Percentiles rank a stretch among this genome's conserved stretches.
phyloP scores from a whole-genome alignment of 1,284 basidiomycete species.

The Xerocomus amazonicus region DNA sequence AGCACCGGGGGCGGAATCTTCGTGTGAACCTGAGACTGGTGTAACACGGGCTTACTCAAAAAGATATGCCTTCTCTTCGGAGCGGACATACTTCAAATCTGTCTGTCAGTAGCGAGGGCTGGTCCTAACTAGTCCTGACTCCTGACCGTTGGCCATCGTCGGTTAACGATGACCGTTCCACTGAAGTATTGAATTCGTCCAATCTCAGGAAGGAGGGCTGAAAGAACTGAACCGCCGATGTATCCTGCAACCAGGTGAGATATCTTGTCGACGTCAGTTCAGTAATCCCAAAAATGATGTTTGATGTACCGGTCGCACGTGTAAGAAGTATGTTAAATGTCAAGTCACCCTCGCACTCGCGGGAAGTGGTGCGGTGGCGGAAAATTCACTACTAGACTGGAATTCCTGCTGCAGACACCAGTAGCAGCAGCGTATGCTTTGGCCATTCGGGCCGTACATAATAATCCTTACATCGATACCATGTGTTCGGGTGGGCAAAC shows the following conservation, averaged over 20 bases:
- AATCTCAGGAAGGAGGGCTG: slow-evolving; percentile 39
- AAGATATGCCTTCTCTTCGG: slow-evolving; percentile 34
- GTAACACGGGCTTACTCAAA: slow-evolving; percentile 34
- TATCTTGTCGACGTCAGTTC: not conserved
- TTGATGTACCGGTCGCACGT: slow-evolving; percentile 15
- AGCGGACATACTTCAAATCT: slow-evolving; percentile 35
- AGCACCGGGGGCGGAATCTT: slow-evolving; percentile 34
- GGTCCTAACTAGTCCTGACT: too few relatives aligned
- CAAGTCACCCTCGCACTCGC: slow-evolving; percentile 5
- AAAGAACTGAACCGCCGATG: slow-evolving; percentile 50
- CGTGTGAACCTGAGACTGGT: slow-evolving; percentile 39
- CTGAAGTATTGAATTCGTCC: slow-evolving; percentile 39
- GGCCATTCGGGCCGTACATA: too few relatives aligned
- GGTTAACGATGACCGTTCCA: not conserved
- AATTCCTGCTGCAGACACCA: not conserved
- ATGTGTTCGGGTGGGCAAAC: too few relatives aligned
- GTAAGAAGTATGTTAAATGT: slow-evolving; percentile 14
- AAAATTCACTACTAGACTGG: not conserved
- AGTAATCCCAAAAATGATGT: not conserved
- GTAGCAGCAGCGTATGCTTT: not conserved
- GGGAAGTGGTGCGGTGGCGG: not conserved
- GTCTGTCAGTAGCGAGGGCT: too few relatives aligned
- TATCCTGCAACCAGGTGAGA: slow-evolving; percentile 38
- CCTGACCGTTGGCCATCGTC: too few relatives aligned
- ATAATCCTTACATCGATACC: too few relatives aligned